phyloP scores from a whole-genome alignment of 768 basidiomycete species.

The Fistulinella prunicolor region DNA sequence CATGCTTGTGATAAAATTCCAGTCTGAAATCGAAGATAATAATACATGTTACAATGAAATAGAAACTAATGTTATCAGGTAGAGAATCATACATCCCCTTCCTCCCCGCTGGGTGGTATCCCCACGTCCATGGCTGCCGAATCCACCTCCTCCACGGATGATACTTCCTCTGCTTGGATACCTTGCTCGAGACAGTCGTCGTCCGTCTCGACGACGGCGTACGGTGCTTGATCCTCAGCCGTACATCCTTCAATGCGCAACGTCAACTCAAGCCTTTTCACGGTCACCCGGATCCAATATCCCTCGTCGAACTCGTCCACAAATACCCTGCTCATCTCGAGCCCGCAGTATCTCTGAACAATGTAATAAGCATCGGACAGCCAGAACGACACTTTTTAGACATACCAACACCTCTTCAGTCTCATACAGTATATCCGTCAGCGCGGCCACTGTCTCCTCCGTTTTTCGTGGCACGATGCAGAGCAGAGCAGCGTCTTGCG shows the following conservation, averaged over 20 bases:
- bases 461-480: conserved; percentile 7
- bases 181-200: not conserved
- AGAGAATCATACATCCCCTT: no score
- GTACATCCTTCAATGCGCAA: not conserved
- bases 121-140: not conserved
- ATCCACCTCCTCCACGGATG: not conserved
- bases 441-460: not conserved
- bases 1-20: no score
- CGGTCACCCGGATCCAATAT: conserved; percentile 11
- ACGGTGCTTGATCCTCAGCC: not conserved
- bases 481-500: conserved; percentile 14
- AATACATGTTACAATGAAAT: no score
- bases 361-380: not conserved
- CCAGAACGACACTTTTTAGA: not conserved
- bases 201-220: not conserved
- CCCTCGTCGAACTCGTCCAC: conserved; percentile 17
- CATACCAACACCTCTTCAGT: conserved; percentile 10
- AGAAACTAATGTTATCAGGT: no score
- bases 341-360: conserved; percentile 1
- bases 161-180: not conserved
- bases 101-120: no score
- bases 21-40: no score
- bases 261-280: not conserved
- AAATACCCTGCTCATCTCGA: not conserved
- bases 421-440: conserved; percentile 1